These are phyloP conservation scores for Emmonsiellopsis sp. DNA, from an alignment of 2,329 filamentous ascomycete genomes.

Conservation along the genomic window DNA sequence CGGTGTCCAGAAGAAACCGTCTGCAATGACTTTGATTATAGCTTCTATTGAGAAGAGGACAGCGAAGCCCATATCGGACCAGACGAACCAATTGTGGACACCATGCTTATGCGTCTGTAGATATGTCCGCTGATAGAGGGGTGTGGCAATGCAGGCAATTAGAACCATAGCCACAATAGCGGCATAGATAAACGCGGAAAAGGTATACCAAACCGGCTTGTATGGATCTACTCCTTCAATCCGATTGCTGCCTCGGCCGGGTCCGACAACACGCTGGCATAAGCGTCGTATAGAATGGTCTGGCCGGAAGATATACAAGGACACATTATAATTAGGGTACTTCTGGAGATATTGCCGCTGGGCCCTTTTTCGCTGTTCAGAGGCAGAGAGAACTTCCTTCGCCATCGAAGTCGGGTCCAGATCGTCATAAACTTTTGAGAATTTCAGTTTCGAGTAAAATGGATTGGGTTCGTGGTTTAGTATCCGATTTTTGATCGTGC, in stretches of 20 bases:
- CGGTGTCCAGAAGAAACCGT: conserved; percentile 92
- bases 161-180: conserved; percentile 97
- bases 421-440: conserved; percentile 61
- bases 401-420: conserved; percentile 82
- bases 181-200: conserved; percentile 88
- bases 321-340: conserved; percentile 86
- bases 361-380: conserved; percentile 71
- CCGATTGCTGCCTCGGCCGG: conserved; percentile 74
- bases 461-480: conserved; percentile 75
- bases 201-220: conserved; percentile 80
- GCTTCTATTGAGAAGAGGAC: conserved; percentile 78
- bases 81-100: conserved; percentile 82
- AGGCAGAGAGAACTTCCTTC: conserved; percentile 75
- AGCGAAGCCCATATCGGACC: conserved; percentile 84
- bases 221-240: conserved; percentile 86
- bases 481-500: conserved; percentile 46
- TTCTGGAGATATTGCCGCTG: conserved; percentile 83
- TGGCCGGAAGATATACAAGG: conserved; percentile 77
- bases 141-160: conserved; percentile 86
- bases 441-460: conserved; percentile 77
- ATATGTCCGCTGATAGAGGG: conserved; percentile 85
- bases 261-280: conserved; percentile 85
- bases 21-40: conserved; percentile 83
- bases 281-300: conserved; percentile 66
- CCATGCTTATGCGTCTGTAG: conserved; percentile 53